Evolutionary conservation across 2,329 filamentous ascomycete genomes (phyloP).

Genomic region (Zymoseptoria tritici): DNA sequence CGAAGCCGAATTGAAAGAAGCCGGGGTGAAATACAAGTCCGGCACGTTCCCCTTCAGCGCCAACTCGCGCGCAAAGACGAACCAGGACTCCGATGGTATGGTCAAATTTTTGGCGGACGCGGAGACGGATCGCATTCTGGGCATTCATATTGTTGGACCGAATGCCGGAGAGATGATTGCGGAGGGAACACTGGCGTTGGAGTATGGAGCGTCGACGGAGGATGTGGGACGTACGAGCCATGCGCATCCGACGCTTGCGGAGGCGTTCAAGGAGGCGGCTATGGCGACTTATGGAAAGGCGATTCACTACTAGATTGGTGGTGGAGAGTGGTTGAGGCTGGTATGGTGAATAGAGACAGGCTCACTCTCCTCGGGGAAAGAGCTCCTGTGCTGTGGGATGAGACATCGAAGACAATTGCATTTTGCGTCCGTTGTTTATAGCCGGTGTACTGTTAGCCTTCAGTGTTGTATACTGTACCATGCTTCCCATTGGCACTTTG

Average conservation of each 20-base stretch:
- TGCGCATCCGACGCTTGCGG: constrained; percentile 89
- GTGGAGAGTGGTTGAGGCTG: not conserved
- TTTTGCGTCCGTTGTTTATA: too few relatives aligned
- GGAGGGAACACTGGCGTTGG: constrained; percentile 86
- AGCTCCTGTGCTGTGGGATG: not conserved
- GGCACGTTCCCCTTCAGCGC: constrained; percentile 95
- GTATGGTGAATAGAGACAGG: not conserved
- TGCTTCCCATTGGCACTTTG: too few relatives aligned
- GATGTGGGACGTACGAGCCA: constrained; percentile 93
- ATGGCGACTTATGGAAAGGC: constrained; percentile 95
- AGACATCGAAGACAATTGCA: not conserved
- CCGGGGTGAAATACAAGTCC: constrained; percentile 83
- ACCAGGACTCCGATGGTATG: constrained; percentile 88
- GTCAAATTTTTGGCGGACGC: constrained; percentile 97
- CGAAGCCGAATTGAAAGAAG: constrained; percentile 88
- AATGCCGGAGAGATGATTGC: constrained; percentile 99
- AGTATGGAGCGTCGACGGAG: constrained; percentile 93
- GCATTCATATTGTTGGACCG: constrained; percentile 91
- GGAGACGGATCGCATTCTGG: constrained; percentile 90
- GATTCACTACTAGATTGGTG: constrained; percentile 71
- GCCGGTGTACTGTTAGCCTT: too few relatives aligned
- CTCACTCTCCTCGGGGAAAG: not conserved
- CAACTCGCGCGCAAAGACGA: constrained; percentile 98
- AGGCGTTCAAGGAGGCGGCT: constrained; percentile 99
- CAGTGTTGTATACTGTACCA: too few relatives aligned